Percentiles rank a stretch among this genome's conserved stretches.
Evolutionary conservation across 169 alveolate species (phyloP).

Genomic region (Eimeria acervulina): DNA sequence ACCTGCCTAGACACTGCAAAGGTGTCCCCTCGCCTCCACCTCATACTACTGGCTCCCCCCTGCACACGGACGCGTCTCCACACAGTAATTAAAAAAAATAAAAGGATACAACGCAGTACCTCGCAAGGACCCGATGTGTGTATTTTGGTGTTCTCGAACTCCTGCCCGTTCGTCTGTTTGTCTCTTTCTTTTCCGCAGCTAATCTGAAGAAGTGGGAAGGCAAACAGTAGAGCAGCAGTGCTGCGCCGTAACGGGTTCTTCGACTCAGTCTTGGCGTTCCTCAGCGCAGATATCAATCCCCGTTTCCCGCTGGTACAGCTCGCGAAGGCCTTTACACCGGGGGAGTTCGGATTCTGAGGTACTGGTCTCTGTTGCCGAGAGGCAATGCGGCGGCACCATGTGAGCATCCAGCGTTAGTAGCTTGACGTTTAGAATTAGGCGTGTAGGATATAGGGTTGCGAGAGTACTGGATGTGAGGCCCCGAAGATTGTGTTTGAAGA

Average conservation of each 20-base stretch:
- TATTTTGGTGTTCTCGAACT: not conserved
- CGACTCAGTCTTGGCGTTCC: not conserved
- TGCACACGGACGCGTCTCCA: too few relatives aligned
- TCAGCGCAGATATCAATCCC: not conserved
- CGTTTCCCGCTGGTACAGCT: not conserved
- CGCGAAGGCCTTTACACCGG: not conserved
- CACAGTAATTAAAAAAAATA: not conserved
- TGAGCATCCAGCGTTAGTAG: not conserved
- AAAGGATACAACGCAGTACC: not conserved
- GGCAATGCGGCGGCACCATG: not conserved
- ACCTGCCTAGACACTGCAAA: not conserved
- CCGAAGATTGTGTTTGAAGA: not conserved
- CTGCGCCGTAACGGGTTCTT: conserved; percentile 6
- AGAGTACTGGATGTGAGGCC: not conserved
- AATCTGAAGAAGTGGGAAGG: conserved; percentile 52
- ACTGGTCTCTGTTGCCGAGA: not conserved
- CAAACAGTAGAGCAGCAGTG: conserved; percentile 22
- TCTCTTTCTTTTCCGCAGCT: not conserved
- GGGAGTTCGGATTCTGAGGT: not conserved
- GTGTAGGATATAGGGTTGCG: not conserved
- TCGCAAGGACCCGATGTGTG: not conserved
- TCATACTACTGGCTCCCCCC: not conserved
- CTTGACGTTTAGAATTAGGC: not conserved
- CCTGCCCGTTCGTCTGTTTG: not conserved
- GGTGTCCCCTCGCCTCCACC: not conserved